These are phyloP conservation scores for Mycena indigotica DNA, from an alignment of 768 basidiomycete genomes.

Conservation along the genomic window DNA sequence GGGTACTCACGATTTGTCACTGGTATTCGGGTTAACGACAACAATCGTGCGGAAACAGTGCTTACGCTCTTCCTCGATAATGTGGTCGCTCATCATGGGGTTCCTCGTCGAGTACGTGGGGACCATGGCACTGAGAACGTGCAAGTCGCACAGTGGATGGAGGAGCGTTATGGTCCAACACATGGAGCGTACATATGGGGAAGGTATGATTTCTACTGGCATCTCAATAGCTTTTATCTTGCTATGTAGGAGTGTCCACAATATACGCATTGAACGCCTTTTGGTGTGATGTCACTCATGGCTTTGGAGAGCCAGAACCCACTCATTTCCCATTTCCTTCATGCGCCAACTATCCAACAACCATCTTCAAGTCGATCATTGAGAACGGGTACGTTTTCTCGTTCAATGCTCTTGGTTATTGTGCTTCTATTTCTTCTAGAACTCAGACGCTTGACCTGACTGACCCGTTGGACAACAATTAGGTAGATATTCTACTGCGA, in stretches of 20 bases:
- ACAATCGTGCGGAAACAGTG: slow-evolving; percentile 44
- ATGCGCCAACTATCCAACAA: no score
- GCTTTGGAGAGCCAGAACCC: slow-evolving; percentile 33
- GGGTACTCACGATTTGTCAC: slow-evolving; percentile 40
- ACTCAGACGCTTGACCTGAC: no score
- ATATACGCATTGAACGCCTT: slow-evolving; percentile 34
- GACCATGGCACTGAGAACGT: slow-evolving; percentile 16
- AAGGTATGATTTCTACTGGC: neutral
- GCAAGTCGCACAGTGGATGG: slow-evolving; percentile 7
- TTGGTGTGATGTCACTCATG: slow-evolving; percentile 38
- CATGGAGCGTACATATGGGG: slow-evolving; percentile 13
- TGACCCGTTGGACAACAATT: no score
- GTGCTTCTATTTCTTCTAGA: no score
- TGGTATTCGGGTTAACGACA: slow-evolving; percentile 38
- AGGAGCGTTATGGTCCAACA: neutral
- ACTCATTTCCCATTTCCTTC: no score
- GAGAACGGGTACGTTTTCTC: no score
- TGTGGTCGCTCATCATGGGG: slow-evolving; percentile 26
- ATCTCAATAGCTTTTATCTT: neutral
- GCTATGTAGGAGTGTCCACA: slow-evolving; percentile 24
- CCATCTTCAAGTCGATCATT: no score
- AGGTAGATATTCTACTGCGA: no score
- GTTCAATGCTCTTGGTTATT: no score
- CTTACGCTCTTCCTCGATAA: slow-evolving; percentile 35
- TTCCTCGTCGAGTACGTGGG: slow-evolving; percentile 33